A percentile compares a stretch with the other conserved stretches of the same genome.
Evolutionary conservation across 495 filamentous ascomycete genomes (phyloP).

Genomic region (Hypoxylon rickii): DNA sequence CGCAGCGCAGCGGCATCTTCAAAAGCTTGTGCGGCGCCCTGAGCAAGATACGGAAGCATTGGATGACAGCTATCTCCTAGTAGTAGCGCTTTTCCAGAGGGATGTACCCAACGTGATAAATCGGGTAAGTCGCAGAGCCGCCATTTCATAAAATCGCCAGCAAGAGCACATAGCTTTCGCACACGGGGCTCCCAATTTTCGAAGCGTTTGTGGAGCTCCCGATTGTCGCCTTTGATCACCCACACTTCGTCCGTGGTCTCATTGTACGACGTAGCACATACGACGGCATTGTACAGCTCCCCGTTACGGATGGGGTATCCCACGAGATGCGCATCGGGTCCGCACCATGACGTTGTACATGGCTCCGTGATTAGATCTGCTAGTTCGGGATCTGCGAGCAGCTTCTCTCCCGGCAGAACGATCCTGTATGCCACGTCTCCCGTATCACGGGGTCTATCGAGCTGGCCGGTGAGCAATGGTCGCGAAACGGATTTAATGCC

Average conservation of each 20-base stretch:
- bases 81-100: slow-evolving; percentile 3
- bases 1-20: slow-evolving; percentile 9
- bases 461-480: slow-evolving; percentile 44
- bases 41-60: not conserved
- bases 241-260: slow-evolving; percentile 41
- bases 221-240: slow-evolving; percentile 40
- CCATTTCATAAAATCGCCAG: slow-evolving; percentile 48
- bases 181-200: slow-evolving; percentile 46
- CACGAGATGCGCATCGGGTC: slow-evolving; percentile 53
- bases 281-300: slow-evolving; percentile 54
- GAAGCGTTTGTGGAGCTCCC: slow-evolving; percentile 45
- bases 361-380: slow-evolving; percentile 39
- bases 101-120: slow-evolving; percentile 46
- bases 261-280: slow-evolving; percentile 42
- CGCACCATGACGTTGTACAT: slow-evolving; percentile 45
- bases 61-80: not conserved
- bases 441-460: slow-evolving; percentile 49
- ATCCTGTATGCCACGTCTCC: slow-evolving; percentile 63
- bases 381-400: slow-evolving; percentile 49
- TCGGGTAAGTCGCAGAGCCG: slow-evolving; percentile 43
- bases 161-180: slow-evolving; percentile 42
- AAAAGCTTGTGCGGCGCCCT: not conserved
- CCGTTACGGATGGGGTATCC: slow-evolving; percentile 53
- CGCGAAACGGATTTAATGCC: slow-evolving; percentile 55
- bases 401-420: slow-evolving; percentile 49